Evolutionary conservation across 1,139 yeast species (phyloP), one percentile per base, ranked within the genome.

Genomic region (Cylindricascospora bacillispora): DNA sequence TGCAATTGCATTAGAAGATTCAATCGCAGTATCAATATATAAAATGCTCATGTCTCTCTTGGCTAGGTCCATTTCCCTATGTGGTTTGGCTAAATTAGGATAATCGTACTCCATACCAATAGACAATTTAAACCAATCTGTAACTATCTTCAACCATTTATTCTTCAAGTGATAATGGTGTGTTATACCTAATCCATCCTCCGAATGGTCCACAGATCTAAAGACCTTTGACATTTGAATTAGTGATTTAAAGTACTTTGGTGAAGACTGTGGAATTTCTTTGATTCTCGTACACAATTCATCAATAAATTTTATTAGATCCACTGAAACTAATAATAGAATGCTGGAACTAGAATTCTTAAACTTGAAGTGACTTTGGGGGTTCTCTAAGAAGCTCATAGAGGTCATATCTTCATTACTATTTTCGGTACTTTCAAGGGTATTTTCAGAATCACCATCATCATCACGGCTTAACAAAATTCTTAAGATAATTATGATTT

Each of bases 61-160:
- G 23, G 41, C 42, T 31, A 44, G 28, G 33, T 52, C 45, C 52
- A 47, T 45, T 28, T 49, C 57, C 15, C 52, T 41, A 26, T 46
- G 49, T 4, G 56, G 50, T 28, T 48, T 47, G 14, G 49, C 45
- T 12, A 52, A 36, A 35, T 57, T 44, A 22, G 45, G 41, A 36
- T 57, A 31, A 40, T 56, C 51, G 40, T 56, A 39, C 33, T 60
- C 50, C 40, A 49, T 41, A 31, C 49, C 40, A 31, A 55, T 45
- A 1, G 82, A 67, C 28, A 60, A 59, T 36, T 75, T 85, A 32
- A 82, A 63, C 86, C 92, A 81, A 26, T 69, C 76, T 13, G 73
- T 67, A 4, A 70, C 65, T 6, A 66, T 52, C 39, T 72, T 67
- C 3, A 83, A 70, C 54, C 72, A 69, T 27, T 57, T 57, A 47